Conservation (phyloP, 1,139 yeast genomes). For the Taphrina betulina region DNA sequence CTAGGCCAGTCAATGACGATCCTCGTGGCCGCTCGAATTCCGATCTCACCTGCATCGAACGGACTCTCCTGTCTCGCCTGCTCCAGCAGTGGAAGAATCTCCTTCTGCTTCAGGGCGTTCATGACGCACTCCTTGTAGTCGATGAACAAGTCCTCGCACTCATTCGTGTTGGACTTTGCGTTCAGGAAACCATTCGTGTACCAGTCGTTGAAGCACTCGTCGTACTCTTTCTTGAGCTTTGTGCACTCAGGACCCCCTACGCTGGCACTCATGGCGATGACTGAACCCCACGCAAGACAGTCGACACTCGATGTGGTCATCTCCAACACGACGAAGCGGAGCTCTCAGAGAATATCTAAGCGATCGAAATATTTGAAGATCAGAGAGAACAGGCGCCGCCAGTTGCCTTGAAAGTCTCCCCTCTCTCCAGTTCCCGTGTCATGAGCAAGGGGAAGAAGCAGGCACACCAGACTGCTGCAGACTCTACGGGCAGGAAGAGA, state of each 20-base stretch:
- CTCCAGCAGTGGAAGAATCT: constrained; percentile 31
- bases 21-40: neutral
- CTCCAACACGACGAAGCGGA: neutral
- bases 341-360: neutral
- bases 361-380: neutral
- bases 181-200: constrained; percentile 35
- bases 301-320: neutral
- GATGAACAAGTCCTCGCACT: constrained; percentile 35
- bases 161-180: constrained; percentile 32
- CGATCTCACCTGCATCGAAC: constrained; percentile 21
- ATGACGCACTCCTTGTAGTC: constrained; percentile 35
- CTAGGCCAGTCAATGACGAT: neutral
- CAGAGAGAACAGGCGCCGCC: neutral
- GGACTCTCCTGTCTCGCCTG: constrained; percentile 34
- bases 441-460: neutral
- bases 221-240: constrained; percentile 34
- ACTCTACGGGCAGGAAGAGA: neutral
- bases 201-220: constrained; percentile 37
- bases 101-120: constrained; percentile 31
- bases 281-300: too few relatives aligned
- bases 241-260: constrained; percentile 35
- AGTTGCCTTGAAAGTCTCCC: too few relatives aligned
- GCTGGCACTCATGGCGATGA: constrained; percentile 31
- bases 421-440: too few relatives aligned
- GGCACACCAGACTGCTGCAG: neutral